Base-by-base conservation (phyloP, 768 basidiomycete genomes). In the Rhodotorula babjevae region DNA sequence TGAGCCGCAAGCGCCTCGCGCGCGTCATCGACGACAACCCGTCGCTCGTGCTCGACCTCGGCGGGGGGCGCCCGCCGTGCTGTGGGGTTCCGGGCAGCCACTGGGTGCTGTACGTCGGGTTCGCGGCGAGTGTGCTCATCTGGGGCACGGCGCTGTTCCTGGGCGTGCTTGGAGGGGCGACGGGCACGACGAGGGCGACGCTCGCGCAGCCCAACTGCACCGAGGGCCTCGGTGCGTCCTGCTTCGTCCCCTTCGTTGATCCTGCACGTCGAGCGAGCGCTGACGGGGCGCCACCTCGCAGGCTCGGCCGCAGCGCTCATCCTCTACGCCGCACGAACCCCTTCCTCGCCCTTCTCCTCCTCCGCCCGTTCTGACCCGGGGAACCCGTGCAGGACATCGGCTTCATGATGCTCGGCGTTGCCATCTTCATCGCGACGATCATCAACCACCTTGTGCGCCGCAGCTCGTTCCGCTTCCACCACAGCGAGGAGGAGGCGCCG, bases 151-250 rank as follows among this genome's bases (percentile, higher is more conserved):
- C 59, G 23, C 29, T 68, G 18, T 60, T 29, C 27, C 21, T 42
- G 6, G 66, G 66, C 2, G 36, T 72, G 12, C 33, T 68, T 3
- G 71, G 71, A 23, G 71, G 67, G 0, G 67, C 61, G 29, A 42
- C 58, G 6, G 55, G 60, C 23, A 47, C 53, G 44, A 61, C 66
- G 23, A 47, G 21, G 53, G 63, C 68, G 8, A 33, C 63, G 7
- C 31, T 72, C 8, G 33, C 63, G 3, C 71, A 72, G 55, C 58
- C 71, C 4, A 68, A 72, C 47, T 72, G 71, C 19, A 60, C 58
- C 2, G 47, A 18, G 14, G 59, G 66, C 8, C 59, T 72, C 16
- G 63, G 69, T 65, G 7, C 12, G 50, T 33, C 25, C 25, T 27
- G 15, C 36, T 36, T 36, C n/a, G 36, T 57, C 18, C 3, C n/a